Percentiles rank a stretch among this genome's conserved stretches.
Conservation (phyloP, 1,284 basidiomycete species). For the Bjerkandera adusta region DNA sequence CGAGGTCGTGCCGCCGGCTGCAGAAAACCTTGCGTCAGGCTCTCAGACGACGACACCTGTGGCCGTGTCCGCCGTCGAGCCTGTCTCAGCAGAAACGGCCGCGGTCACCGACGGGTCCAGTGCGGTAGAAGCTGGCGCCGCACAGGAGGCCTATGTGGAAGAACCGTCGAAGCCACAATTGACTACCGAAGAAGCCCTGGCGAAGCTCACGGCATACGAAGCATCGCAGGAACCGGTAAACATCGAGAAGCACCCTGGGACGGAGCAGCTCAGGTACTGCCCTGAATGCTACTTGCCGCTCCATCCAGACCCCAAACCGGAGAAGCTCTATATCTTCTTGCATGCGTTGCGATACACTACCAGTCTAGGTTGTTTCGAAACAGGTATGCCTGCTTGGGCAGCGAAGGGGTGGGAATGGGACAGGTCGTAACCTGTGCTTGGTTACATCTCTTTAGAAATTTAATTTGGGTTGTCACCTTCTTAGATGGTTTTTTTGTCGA, state of each 20-base stretch:
- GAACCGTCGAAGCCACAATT: constrained; percentile 33
- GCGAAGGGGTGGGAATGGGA: constrained; percentile 64
- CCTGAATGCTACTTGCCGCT: constrained; percentile 87
- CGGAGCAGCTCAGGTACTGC: constrained; percentile 58
- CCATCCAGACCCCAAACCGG: constrained; percentile 87
- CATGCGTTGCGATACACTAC: constrained; percentile 86
- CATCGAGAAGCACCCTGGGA: constrained; percentile 9
- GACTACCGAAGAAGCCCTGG: constrained; percentile 42
- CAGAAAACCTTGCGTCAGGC: background rate
- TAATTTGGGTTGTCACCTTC: no score
- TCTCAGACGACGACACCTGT: background rate
- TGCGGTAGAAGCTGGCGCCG: background rate
- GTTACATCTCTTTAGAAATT: no score
- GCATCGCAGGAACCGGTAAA: constrained; percentile 1
- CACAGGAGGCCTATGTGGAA: background rate
- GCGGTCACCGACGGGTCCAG: background rate
- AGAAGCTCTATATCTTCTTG: constrained; percentile 90
- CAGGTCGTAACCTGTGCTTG: no score
- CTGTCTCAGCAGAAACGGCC: background rate
- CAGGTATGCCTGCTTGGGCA: constrained; percentile 75
- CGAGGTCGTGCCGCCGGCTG: background rate
- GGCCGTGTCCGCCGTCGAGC: background rate
- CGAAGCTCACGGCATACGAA: constrained; percentile 32
- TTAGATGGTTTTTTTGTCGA: no score
- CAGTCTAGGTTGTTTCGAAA: constrained; percentile 71